Evolutionary conservation across 1,284 basidiomycete genomes (phyloP).

Genomic region (Melampsora larici-populina): DNA sequence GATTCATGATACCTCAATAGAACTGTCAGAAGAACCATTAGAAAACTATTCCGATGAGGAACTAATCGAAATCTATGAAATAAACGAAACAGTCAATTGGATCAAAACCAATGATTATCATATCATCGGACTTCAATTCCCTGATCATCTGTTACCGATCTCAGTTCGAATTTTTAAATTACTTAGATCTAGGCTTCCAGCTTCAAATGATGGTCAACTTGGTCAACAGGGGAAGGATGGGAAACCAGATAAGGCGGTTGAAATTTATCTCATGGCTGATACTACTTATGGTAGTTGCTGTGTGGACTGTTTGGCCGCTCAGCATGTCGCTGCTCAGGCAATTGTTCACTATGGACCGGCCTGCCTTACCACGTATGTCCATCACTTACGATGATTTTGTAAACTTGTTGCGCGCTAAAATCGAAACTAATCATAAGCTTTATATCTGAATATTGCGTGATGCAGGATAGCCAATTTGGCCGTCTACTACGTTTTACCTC

Average conservation of each 20-base stretch:
- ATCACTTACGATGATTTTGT: background rate
- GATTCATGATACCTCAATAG: background rate
- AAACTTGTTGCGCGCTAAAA: conserved; percentile 53
- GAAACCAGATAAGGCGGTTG: conserved; percentile 42
- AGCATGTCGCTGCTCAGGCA: conserved; percentile 86
- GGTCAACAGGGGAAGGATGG: background rate
- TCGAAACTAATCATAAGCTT: conserved; percentile 79
- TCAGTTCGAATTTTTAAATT: conserved; percentile 80
- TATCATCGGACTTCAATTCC: conserved; percentile 80
- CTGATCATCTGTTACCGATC: conserved; percentile 83
- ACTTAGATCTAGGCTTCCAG: conserved; percentile 54
- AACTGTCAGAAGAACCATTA: background rate
- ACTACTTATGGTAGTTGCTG: conserved; percentile 98
- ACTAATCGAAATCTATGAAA: background rate
- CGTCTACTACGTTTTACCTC: conserved; percentile 56
- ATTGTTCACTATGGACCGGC: conserved; percentile 96
- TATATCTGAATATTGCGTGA: conserved; percentile 59
- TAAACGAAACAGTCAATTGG: conserved; percentile 94
- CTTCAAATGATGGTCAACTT: conserved; percentile 46
- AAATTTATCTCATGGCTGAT: conserved; percentile 88
- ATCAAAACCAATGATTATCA: conserved; percentile 68
- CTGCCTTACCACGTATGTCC: conserved; percentile 77
- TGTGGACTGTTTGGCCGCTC: conserved; percentile 91
- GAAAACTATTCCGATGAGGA: background rate
- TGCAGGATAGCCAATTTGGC: conserved; percentile 54